Evolutionary conservation across 1,284 basidiomycete species (phyloP).

Genomic region (Veloboletus limbatus): DNA sequence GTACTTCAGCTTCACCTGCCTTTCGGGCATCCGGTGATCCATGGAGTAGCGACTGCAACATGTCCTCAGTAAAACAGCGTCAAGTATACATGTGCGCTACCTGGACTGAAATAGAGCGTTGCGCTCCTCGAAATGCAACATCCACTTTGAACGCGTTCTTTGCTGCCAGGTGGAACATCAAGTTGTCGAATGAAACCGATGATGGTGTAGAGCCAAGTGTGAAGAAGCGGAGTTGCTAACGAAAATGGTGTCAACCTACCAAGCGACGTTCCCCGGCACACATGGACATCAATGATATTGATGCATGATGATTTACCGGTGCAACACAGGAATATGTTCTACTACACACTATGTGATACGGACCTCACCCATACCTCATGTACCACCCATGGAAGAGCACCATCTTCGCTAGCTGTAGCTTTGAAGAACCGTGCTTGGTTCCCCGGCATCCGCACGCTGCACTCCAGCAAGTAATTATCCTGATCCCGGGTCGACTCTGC

Average conservation of each 20-base stretch:
- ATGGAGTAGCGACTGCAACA: conserved; percentile 51
- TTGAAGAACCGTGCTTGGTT: conserved; percentile 37
- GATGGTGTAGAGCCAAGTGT: conserved; percentile 4
- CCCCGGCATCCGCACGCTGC: conserved; percentile 29
- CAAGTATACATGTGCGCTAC: conserved; percentile 36
- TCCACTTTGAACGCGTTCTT: conserved; percentile 27
- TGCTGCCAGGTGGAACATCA: conserved; percentile 29
- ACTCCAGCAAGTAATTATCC: conserved; percentile 32
- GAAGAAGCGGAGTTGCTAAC: conserved; percentile 19
- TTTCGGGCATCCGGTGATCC: conserved; percentile 85
- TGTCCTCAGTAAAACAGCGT: conserved; percentile 22
- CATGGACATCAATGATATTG: too few relatives aligned
- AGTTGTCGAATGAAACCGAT: conserved; percentile 12
- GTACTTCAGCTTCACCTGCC: conserved; percentile 71
- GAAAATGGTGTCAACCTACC: background rate
- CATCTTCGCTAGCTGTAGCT: conserved; percentile 31
- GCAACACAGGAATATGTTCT: background rate
- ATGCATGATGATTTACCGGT: too few relatives aligned
- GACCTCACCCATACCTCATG: conserved; percentile 47
- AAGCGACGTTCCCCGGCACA: conserved; percentile 3
- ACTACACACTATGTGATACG: conserved; percentile 7
- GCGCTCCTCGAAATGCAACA: conserved; percentile 28
- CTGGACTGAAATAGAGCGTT: conserved; percentile 61
- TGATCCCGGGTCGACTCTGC: background rate
- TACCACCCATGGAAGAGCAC: conserved; percentile 41